Conservation (phyloP, 495 filamentous ascomycete species). For the Neurospora sp. region DNA sequence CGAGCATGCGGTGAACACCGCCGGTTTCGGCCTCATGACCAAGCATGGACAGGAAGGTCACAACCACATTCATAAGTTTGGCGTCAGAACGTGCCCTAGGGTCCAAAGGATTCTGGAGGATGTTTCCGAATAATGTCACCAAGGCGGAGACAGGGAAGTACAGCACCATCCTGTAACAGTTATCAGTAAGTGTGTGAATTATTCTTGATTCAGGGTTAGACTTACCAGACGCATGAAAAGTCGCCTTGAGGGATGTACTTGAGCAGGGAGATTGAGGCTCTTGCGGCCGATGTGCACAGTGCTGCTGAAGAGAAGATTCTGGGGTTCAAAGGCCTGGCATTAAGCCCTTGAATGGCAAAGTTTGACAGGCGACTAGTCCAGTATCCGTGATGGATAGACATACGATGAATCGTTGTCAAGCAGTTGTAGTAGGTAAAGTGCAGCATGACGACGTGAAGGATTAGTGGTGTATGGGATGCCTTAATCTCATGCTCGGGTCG, state of each 20-base stretch:
- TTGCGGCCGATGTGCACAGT: conserved; percentile 81
- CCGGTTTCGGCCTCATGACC: conserved; percentile 73
- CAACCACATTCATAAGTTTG: conserved; percentile 82
- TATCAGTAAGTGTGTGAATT: conserved; percentile 10
- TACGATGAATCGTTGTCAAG: conserved; percentile 93
- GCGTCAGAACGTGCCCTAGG: conserved; percentile 78
- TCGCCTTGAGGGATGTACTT: conserved; percentile 95
- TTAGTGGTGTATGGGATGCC: conserved; percentile 75
- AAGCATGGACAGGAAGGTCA: conserved; percentile 66
- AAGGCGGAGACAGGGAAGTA: conserved; percentile 96
- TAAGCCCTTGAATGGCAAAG: conserved; percentile 88
- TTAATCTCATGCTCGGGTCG: conserved; percentile 93
- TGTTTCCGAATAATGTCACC: conserved; percentile 93
- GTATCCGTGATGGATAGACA: conserved; percentile 97
- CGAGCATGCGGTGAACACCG: conserved; percentile 84
- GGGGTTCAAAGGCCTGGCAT: conserved; percentile 82
- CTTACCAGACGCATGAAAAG: conserved; percentile 90
- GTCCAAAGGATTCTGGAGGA: conserved; percentile 91
- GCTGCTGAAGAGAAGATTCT: conserved; percentile 90
- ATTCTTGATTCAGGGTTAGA: conserved; percentile 7
- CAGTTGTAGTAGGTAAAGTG: conserved; percentile 98
- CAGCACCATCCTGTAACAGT: conserved; percentile 65
- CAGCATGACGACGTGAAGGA: conserved; percentile 83
- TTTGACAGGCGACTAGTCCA: conserved; percentile 95
- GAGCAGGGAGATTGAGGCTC: conserved; percentile 85